A percentile compares a stretch with the other conserved stretches of the same genome.
Conservation (phyloP, 129 eudicot species). For the Lactuca saligna region DNA sequence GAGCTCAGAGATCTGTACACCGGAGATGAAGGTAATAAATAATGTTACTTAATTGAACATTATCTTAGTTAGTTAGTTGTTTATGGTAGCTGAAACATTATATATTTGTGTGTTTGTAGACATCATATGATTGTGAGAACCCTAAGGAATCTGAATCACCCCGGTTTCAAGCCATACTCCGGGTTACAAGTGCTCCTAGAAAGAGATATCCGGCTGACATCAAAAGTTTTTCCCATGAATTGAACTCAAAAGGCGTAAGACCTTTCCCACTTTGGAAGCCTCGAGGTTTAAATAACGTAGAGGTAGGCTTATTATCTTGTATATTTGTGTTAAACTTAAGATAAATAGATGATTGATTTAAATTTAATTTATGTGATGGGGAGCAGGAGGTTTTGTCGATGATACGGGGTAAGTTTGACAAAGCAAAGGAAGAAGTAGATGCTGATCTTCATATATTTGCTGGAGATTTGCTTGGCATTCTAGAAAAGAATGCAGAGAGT, state of each 20-base stretch:
- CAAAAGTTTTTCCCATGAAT: constrained; percentile 95
- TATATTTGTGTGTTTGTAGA: constrained; percentile 34
- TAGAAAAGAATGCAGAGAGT: constrained; percentile 85
- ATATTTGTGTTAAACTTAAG: too few relatives aligned
- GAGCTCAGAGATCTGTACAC: constrained; percentile 73
- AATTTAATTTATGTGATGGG: neutral
- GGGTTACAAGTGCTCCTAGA: constrained; percentile 93
- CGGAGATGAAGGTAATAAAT: constrained; percentile 84
- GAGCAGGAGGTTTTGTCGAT: constrained; percentile 83
- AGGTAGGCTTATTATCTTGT: constrained; percentile 41
- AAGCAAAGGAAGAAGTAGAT: constrained; percentile 99
- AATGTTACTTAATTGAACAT: too few relatives aligned
- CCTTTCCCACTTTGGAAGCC: constrained; percentile 99
- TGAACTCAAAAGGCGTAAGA: constrained; percentile 95
- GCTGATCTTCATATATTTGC: constrained; percentile 88
- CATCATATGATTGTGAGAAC: constrained; percentile 88
- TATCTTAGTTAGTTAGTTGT: neutral
- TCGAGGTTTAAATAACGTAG: constrained; percentile 77
- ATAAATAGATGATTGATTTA: neutral
- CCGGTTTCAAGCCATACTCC: constrained; percentile 98
- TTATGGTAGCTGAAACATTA: constrained; percentile 1
- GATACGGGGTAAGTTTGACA: constrained; percentile 85
- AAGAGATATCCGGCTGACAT: constrained; percentile 84
- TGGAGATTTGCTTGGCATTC: constrained; percentile 76
- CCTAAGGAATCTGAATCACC: constrained; percentile 99